These are phyloP conservation scores for Trichosporon inkin DNA, from an alignment of 1,284 basidiomycete genomes.

Conservation along the genomic window DNA sequence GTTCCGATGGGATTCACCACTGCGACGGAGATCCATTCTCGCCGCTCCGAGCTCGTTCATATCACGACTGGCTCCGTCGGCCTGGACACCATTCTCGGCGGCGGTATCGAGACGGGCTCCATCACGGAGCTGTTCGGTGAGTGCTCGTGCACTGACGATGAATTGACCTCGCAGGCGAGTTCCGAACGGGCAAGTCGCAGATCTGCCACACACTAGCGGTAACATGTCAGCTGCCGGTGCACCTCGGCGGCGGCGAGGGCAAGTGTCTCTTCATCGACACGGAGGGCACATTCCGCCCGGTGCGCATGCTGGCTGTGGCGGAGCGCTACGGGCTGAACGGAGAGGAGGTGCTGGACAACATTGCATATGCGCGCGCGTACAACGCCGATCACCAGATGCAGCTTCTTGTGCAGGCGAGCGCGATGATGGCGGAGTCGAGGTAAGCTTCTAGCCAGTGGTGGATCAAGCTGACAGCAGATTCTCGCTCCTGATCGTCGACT, in stretches of 20 bases:
- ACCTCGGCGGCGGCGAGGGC: constrained; percentile 98
- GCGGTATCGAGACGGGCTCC: constrained; percentile 95
- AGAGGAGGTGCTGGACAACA: constrained; percentile 96
- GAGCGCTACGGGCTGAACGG: constrained; percentile 94
- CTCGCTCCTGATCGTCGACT: constrained; percentile 93
- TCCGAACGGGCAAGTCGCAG: constrained; percentile 97
- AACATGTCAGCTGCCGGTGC: constrained; percentile 91
- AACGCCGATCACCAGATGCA: constrained; percentile 97
- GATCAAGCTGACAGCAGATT: constrained; percentile 59
- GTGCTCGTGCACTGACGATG: background rate
- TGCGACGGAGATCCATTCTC: constrained; percentile 93
- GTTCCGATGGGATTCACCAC: constrained; percentile 98
- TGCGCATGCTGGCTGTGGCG: constrained; percentile 87
- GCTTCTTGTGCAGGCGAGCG: constrained; percentile 84
- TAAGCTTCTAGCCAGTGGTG: constrained; percentile 50
- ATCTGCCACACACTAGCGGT: constrained; percentile 97
- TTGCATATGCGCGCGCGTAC: constrained; percentile 97
- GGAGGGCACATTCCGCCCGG: constrained; percentile 96
- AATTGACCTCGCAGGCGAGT: constrained; percentile 59
- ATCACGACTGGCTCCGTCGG: constrained; percentile 97
- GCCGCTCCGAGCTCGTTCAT: constrained; percentile 91
- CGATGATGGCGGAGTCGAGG: constrained; percentile 96
- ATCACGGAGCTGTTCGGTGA: constrained; percentile 94
- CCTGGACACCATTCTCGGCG: constrained; percentile 90
- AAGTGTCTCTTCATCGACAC: constrained; percentile 99